phyloP scores from a whole-genome alignment of 2,329 filamentous ascomycete genomes.

The Thermoascus crustaceus region DNA sequence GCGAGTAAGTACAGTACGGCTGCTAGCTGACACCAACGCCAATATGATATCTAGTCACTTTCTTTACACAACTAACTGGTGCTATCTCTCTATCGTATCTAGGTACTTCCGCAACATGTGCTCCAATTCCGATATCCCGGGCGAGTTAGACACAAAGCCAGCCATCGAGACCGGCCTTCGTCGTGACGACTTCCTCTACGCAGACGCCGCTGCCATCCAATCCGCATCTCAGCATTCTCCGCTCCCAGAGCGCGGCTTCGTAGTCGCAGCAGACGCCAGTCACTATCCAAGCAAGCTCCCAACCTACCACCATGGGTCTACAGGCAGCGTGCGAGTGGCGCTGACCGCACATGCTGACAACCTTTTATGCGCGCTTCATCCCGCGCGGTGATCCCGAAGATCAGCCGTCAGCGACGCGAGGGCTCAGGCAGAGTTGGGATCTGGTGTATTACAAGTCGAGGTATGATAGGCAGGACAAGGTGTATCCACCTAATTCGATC shows the following conservation, averaged over 20 bases:
- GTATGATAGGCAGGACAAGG: not conserved
- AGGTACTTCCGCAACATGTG: too few species aligned
- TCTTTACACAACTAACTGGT: too few species aligned
- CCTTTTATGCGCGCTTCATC: not conserved
- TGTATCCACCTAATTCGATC: not conserved
- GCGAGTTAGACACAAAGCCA: not conserved
- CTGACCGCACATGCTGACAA: not conserved
- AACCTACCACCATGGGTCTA: not conserved
- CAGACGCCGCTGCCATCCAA: not conserved
- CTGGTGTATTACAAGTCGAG: not conserved
- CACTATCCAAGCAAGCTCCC: not conserved
- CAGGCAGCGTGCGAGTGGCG: not conserved
- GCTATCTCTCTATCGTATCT: too few species aligned
- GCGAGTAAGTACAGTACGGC: too few species aligned
- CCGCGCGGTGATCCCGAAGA: not conserved
- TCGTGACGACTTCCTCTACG: constrained; percentile 1
- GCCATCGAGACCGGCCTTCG: not conserved
- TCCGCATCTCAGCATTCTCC: not conserved
- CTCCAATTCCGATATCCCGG: too few species aligned
- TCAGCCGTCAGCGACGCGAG: not conserved
- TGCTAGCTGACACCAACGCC: too few species aligned
- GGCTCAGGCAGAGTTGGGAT: not conserved
- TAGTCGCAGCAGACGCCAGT: not conserved
- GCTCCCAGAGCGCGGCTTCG: not conserved
- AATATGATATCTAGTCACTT: too few species aligned